Base-by-base conservation (phyloP, 2,329 filamentous ascomycete species). In the Botrytis elliptica region DNA sequence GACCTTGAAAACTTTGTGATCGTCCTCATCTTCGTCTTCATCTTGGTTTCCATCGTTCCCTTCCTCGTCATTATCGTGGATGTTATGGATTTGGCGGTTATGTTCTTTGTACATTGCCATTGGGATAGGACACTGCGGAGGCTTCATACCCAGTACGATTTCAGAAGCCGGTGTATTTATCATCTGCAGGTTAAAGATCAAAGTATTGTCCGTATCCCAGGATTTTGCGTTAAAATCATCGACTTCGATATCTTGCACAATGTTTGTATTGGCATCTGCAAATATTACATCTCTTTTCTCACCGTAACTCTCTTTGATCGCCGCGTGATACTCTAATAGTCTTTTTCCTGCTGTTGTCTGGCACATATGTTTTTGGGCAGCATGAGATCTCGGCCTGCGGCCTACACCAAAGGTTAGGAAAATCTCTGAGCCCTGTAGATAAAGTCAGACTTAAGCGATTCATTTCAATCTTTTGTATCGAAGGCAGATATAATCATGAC, bases 101-200 rank as follows among this genome's bases (percentile, higher is more conserved):
- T 38, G 25, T 12, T 55, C 33, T 60, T n/a, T 33, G 33, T 52
- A 64, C 3, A 64, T 42, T 16, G 4, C 20, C 12, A 5, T 52
- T 9, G 71, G 8, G n/a, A 73, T 65, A 1, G 71, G 40, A 18
- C 64, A 69, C 16, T 14, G 38, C 25, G 49, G 67, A 20, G 55
- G 49, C 33, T 55, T 52, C n/a, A n/a, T 44, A 6, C 84, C 83
- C 40, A 84, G 76, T 46, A 85, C 76, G 12, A 74, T 52, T 6
- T 79, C 55, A 77, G 84, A 85, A 9, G 71, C 67, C 0, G 72
- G 73, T 4, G 82, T 79, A 75, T 84, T 83, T 60, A 85, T 77
- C 29, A 85, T 81, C 70, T 84, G 83, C 1, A 84, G 77, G 72
- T 84, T 84, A 76, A 84, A 80, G 55, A 82, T 74, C 20, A 77